Conservation (phyloP, 2,329 filamentous ascomycete species). For the Didymella segeticola region DNA sequence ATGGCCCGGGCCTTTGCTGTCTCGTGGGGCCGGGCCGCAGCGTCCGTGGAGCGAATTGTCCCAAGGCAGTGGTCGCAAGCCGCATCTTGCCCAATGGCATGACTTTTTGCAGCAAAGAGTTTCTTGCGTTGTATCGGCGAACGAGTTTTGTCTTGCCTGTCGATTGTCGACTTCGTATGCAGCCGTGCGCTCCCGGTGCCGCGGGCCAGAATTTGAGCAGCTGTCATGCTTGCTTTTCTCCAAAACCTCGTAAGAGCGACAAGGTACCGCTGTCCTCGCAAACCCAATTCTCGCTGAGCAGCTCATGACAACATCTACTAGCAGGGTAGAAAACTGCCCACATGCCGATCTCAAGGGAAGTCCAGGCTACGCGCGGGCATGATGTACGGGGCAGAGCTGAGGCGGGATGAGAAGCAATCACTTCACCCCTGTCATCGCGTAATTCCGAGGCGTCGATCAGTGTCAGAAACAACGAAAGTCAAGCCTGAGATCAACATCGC, state of each 20-base stretch:
- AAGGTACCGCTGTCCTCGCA: conserved; percentile 1
- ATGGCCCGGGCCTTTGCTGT: neutral
- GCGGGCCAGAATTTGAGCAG: neutral
- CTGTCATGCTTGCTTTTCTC: conserved; percentile 13
- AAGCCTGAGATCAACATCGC: neutral
- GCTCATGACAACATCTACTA: neutral
- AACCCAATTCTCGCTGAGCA: neutral
- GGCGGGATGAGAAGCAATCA: neutral
- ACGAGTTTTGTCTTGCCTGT: neutral
- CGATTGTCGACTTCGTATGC: neutral
- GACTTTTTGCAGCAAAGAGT: neutral
- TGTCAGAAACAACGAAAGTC: conserved; percentile 2
- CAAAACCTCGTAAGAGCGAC: neutral
- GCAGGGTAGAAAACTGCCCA: neutral
- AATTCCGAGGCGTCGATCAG: conserved; percentile 2
- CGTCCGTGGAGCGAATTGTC: conserved; percentile 1
- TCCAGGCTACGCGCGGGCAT: neutral
- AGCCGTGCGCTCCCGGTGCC: neutral
- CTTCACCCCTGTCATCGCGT: conserved; percentile 3
- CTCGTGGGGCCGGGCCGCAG: conserved; percentile 6
- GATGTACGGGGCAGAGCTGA: conserved; percentile 1
- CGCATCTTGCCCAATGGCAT: neutral
- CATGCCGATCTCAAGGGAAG: conserved; percentile 6
- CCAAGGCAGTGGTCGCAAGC: neutral
- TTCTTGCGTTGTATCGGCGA: neutral